phyloP scores from a whole-genome alignment of 208 protist species.

The Leishmania gerbilli region DNA sequence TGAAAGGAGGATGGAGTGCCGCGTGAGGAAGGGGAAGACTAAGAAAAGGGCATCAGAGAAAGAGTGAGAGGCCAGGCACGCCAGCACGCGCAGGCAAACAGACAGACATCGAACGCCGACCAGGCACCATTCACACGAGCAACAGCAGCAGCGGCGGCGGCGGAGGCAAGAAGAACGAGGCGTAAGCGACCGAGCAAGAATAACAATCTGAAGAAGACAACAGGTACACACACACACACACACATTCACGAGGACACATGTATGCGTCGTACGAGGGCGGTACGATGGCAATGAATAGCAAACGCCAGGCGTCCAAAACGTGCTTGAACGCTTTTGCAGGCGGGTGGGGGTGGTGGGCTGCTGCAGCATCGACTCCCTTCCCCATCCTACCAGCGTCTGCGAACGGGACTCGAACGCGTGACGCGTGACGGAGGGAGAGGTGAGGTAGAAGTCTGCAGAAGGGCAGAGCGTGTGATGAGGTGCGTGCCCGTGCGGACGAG shows the following conservation, averaged over 20 bases:
- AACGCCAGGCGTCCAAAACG: not conserved
- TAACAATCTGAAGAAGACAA: not conserved
- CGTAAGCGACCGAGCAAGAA: too few species aligned
- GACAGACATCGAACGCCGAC: not conserved
- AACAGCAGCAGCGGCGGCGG: not conserved
- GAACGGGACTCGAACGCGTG: not conserved
- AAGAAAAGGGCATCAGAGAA: not conserved
- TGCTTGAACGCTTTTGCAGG: not conserved
- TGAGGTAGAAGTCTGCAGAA: not conserved
- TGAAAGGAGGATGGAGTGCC: too few species aligned
- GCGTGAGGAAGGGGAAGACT: not conserved
- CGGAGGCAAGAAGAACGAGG: too few species aligned
- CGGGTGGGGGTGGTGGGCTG: not conserved
- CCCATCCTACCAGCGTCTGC: not conserved
- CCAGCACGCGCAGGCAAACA: not conserved
- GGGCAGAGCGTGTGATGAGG: not conserved
- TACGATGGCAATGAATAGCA: not conserved
- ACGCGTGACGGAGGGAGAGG: not conserved
- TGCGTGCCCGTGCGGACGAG: not conserved
- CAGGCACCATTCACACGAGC: not conserved
- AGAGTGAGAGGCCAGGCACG: not conserved
- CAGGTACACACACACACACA: not conserved
- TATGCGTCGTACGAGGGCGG: not conserved
- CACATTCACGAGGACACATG: not conserved
- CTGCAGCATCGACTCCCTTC: not conserved